Conservation (phyloP, 106 monocot genomes). For the Gastrodia elata region DNA sequence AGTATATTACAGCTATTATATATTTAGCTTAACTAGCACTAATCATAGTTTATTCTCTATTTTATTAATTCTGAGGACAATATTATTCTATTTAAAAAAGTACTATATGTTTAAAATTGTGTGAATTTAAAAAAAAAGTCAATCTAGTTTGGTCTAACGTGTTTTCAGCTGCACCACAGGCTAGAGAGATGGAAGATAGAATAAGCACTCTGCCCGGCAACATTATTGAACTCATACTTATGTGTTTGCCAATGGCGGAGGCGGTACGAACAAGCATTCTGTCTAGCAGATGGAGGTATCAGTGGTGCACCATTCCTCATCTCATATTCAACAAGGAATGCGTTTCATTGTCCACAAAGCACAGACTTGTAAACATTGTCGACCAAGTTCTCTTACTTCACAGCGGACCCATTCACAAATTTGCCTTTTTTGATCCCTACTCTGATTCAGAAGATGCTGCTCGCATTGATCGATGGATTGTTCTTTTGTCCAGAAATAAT, state of each 20-base stretch:
- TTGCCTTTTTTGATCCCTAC: conserved; percentile 14
- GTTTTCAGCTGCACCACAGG: neutral
- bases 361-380: conserved; percentile 4
- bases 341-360: neutral
- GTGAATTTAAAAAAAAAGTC: neutral
- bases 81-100: neutral
- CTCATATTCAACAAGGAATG: conserved; percentile 10
- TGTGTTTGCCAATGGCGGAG: conserved; percentile 9
- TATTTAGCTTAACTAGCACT: too few relatives aligned
- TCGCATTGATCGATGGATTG: conserved; percentile 8
- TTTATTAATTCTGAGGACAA: too few relatives aligned
- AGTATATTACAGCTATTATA: too few relatives aligned
- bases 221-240: conserved; percentile 10
- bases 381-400: conserved; percentile 17
- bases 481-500: conserved; percentile 10
- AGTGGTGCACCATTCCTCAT: conserved; percentile 13
- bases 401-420: conserved; percentile 12
- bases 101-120: neutral
- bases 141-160: neutral
- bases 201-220: conserved; percentile 14
- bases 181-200: conserved; percentile 15
- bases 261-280: conserved; percentile 11
- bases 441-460: neutral
- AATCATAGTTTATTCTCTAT: too few relatives aligned
- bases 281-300: conserved; percentile 16